Evolutionary conservation across 495 filamentous ascomycete species (phyloP), one percentile per base, ranked within the genome.

Genomic region (Aspergillus cristatus): DNA sequence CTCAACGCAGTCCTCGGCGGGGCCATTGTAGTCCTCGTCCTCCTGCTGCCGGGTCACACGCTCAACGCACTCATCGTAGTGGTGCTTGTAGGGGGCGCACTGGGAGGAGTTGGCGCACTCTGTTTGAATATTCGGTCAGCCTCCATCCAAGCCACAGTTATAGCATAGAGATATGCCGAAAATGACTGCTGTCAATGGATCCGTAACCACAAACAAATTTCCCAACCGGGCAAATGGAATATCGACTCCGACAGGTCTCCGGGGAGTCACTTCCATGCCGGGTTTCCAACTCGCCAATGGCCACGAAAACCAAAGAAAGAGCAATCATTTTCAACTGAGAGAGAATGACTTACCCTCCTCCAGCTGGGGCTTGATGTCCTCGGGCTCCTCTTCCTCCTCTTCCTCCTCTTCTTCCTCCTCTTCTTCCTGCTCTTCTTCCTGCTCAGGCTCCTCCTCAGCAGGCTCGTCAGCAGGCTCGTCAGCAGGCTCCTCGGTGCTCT

Each of bases 31-130:
- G 56, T 72, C 68, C 47, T 73, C 79, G 50, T 73, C 68, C 50
- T 83, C 76, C 48, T 77, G 65, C 58, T 83, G 77, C 50, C 62
- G 63, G 40, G 79, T 90, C 47, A 96, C 91, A 49, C 91, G 86
- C 71, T 94, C 88, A 51, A 86, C 84, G 60, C 91, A 98, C 65
- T 95, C 88, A 45, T 96, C 89, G 65, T 78, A 97, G 74, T 98
- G 91, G 75, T 97, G 89, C 77, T 96, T 98, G 48, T 75, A 74
- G 18, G 83, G 81, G 32, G 78, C 70, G 68, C 91, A 98, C 65
- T 84, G 67, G 55, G 84, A 75, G 40, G 87, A 85, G 55, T 84
- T 72, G 60, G 74, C 74, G 72, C 93, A 98, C 48, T 94, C 93
- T 98, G 63, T 45, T 51, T 20, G 14, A 32, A 1, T 12, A 28